These are phyloP conservation scores for Podila epicladia DNA, from an alignment of 192 early-diverging fungal species.

Conservation along the genomic window DNA sequence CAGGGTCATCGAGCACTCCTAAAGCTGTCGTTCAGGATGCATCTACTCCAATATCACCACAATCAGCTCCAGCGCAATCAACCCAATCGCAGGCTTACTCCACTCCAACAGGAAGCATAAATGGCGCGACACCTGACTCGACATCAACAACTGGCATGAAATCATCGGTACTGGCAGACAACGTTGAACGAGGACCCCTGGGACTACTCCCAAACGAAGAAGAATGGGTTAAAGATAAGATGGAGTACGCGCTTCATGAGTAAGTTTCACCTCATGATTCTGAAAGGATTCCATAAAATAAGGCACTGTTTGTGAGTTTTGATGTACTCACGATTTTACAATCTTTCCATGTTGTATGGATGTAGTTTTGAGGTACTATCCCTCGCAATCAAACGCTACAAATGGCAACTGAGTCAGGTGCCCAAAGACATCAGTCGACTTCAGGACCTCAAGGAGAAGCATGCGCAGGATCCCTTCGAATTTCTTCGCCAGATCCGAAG, in stretches of 20 bases:
- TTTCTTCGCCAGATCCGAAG: slow-evolving; percentile 52
- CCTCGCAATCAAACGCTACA: slow-evolving; percentile 45
- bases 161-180: not conserved
- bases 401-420: slow-evolving; percentile 55
- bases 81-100: not conserved
- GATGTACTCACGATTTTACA: not conserved
- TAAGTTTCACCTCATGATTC: slow-evolving; percentile 7
- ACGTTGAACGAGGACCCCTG: slow-evolving; percentile 34
- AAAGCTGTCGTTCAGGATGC: not conserved
- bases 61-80: not conserved
- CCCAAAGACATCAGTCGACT: slow-evolving; percentile 52
- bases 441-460: slow-evolving; percentile 53
- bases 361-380: slow-evolving; percentile 28
- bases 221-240: slow-evolving; percentile 36
- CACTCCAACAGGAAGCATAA: not conserved
- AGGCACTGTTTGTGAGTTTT: not conserved
- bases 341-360: not conserved
- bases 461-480: slow-evolving; percentile 53
- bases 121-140: slow-evolving; percentile 3
- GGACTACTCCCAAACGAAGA: slow-evolving; percentile 30
- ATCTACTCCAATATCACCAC: not conserved
- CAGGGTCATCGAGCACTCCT: not conserved
- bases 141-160: slow-evolving; percentile 10
- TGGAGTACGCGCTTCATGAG: slow-evolving; percentile 49
- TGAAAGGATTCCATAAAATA: not conserved